Evolutionary conservation across 805 yeast genomes (phyloP).

Genomic region (Zygotorulaspora chibaensis): DNA sequence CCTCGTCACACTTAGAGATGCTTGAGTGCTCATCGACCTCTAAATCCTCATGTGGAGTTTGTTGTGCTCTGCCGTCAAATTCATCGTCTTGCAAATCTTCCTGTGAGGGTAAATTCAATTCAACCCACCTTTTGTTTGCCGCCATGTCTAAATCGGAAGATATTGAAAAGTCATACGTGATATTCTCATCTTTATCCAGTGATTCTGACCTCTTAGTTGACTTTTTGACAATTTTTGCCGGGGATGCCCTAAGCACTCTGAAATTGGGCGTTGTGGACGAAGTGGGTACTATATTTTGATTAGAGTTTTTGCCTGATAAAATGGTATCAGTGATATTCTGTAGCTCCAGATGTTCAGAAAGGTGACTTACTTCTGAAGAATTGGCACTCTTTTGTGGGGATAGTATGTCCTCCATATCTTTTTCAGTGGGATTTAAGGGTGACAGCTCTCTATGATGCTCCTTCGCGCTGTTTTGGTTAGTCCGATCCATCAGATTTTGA

Average conservation of each 20-base stretch:
- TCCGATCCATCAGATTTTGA: background rate
- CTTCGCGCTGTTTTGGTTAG: background rate
- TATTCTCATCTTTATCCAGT: constrained; percentile 9
- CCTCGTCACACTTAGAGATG: constrained; percentile 7
- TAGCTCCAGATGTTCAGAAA: background rate
- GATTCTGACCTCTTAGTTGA: constrained; percentile 4
- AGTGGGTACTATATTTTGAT: background rate
- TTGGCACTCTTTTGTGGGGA: background rate
- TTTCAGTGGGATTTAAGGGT: background rate
- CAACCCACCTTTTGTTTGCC: constrained; percentile 20
- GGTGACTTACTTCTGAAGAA: background rate
- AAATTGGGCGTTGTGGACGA: constrained; percentile 10
- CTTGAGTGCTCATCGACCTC: constrained; percentile 8
- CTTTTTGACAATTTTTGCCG: constrained; percentile 17
- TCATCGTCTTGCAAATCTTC: constrained; percentile 18
- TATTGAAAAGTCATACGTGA: constrained; percentile 17
- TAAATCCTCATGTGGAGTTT: constrained; percentile 1
- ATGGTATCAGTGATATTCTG: background rate
- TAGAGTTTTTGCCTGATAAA: no score
- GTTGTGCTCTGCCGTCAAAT: constrained; percentile 8
- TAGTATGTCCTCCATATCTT: background rate
- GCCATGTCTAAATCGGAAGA: constrained; percentile 16
- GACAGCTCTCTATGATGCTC: background rate
- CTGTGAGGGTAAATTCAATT: constrained; percentile 23
- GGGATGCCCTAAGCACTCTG: constrained; percentile 24